Base-by-base conservation (phyloP, 2,329 filamentous ascomycete species). In the Emmonsiellopsis sp. region DNA sequence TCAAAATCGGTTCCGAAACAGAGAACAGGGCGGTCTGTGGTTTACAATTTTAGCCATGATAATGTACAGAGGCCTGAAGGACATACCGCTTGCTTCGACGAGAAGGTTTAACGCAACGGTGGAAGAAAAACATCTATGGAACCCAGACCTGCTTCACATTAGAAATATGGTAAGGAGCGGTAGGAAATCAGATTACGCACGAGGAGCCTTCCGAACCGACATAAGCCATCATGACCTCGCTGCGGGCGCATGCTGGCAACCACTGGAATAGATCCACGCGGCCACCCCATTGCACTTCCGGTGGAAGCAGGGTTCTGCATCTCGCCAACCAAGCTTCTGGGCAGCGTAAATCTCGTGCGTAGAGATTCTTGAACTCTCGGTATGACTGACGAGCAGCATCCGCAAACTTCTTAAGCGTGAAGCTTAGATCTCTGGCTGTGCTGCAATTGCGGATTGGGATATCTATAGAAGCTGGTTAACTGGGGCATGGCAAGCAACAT, bases 181-280 rank as follows among this genome's bases (percentile, higher is more conserved):
- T 10, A 14, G 13, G 7, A n/a, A 46, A 45, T 40, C 2, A 33
- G 10, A 32, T n/a, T 11, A 57, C 62, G 10, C 53, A 64, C 62
- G 61, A 62, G 33, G 63, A 65, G 37, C 62, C 65, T 53, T 64
- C 61, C 43, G 65, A 67, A 2, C 67, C 67, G 36, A 68, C 62
- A 58, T 69, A 68, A 31, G 64, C 66, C 67, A 69, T 68, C 60
- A 69, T 63, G 27, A 69, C 67, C 51, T 69, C 67, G 49, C 66
- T 67, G 6, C 63, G 52, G 8, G 63, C 64, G 46, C 65, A 66
- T 27, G 62, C 62, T 17, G 67, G 66, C 14, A 69, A 56, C 58
- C 62, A 65, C 51, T 66, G 65, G 54, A 69, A 69, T 14, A 68
- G 55, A 49, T 69, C 66, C 44, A 68, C 56, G 10, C 63, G 59